Conservation (phyloP, 306 rosid genomes). For the Fragaria ananassa region DNA sequence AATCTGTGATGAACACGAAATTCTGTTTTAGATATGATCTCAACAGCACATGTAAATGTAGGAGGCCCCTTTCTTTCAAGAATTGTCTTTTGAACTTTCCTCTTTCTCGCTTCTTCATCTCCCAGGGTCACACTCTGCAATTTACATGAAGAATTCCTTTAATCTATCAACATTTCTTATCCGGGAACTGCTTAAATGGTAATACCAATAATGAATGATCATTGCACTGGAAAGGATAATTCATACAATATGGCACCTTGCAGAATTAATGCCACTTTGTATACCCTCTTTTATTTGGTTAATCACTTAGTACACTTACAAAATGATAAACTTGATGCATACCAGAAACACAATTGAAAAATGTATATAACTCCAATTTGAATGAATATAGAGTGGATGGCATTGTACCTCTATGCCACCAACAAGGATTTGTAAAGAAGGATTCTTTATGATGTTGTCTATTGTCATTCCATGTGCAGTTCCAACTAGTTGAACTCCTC, state of each 20-base stretch:
- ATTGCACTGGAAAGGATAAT: constrained; percentile 2
- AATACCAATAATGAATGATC: neutral
- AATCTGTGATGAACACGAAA: constrained; percentile 89
- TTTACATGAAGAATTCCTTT: constrained; percentile 27
- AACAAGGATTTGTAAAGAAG: constrained; percentile 87
- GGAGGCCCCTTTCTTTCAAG: constrained; percentile 96
- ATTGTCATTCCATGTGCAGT: constrained; percentile 96
- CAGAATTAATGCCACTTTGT: neutral
- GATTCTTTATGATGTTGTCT: constrained; percentile 82
- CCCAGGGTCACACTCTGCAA: constrained; percentile 95
- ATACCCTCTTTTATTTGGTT: neutral
- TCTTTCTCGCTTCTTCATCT: constrained; percentile 92
- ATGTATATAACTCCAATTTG: constrained; percentile 10
- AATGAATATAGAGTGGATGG: constrained; percentile 12
- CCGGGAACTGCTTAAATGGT: constrained; percentile 17
- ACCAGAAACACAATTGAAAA: neutral
- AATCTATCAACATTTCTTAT: constrained; percentile 20
- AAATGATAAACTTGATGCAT: neutral
- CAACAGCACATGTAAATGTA: constrained; percentile 95
- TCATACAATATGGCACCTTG: constrained; percentile 2
- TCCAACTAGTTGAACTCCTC: constrained; percentile 98
- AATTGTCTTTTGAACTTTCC: constrained; percentile 98
- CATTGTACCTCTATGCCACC: constrained; percentile 90
- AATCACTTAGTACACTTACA: neutral
- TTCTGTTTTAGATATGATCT: constrained; percentile 91